phyloP scores from a whole-genome alignment of 2,329 filamentous ascomycete species.

The Plectosphaerella cucumerina region DNA sequence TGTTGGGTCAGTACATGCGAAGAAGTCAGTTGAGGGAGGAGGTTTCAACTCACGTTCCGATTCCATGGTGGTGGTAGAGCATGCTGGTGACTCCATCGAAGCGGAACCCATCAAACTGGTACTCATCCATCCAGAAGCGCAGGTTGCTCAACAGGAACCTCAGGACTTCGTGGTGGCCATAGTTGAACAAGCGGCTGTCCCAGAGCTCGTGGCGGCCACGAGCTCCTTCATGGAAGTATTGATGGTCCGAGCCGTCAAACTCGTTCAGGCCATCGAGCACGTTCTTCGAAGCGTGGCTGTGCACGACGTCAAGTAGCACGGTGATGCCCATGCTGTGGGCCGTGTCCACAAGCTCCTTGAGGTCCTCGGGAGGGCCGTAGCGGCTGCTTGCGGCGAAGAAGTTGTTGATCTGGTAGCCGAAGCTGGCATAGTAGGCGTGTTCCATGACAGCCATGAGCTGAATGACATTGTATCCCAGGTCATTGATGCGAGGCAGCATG shows the following conservation, averaged over 20 bases:
- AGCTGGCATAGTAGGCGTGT: constrained; percentile 98
- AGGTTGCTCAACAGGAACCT: constrained; percentile 95
- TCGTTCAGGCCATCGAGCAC: constrained; percentile 91
- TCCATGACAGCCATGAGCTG: constrained; percentile 99
- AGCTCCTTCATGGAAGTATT: constrained; percentile 87
- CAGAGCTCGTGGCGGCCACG: constrained; percentile 89
- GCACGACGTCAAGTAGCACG: constrained; percentile 90
- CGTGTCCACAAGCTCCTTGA: constrained; percentile 95
- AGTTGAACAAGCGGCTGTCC: constrained; percentile 98
- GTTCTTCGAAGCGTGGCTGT: constrained; percentile 98
- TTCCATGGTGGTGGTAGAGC: constrained; percentile 93
- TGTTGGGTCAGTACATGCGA: no score
- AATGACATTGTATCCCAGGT: constrained; percentile 93
- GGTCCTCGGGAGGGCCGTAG: constrained; percentile 87
- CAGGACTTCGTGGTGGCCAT: constrained; percentile 88
- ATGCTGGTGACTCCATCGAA: constrained; percentile 99
- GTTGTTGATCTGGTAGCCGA: constrained; percentile 97
- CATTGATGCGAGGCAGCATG: constrained; percentile 86
- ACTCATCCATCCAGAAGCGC: constrained; percentile 99
- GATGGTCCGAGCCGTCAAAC: constrained; percentile 92
- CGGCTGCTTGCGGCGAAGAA: constrained; percentile 97
- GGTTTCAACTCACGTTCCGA: constrained; percentile 71
- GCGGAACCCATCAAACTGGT: constrained; percentile 91
- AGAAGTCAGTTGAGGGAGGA: neutral
- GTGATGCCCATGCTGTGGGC: constrained; percentile 88